Base-by-base conservation (phyloP, 371 early-diverging fungal genomes). In the Mortierella sp. region DNA sequence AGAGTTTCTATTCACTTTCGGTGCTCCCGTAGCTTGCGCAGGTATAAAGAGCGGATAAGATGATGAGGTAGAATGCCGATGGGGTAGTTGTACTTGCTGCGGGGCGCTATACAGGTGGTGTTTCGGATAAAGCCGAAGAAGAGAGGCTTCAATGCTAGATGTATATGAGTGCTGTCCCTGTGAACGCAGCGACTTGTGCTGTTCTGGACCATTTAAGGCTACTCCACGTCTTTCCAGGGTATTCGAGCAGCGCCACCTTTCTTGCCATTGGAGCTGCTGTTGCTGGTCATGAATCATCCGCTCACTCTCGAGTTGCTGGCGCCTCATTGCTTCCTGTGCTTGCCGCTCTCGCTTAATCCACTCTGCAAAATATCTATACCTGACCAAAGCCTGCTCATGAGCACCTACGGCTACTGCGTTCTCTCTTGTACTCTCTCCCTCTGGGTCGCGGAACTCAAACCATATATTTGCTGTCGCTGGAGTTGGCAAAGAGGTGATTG, bases 291-390 rank as follows among this genome's bases (percentile, higher is more conserved):
- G 68, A 26, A 61, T 65, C 43, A 23, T 57, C 61, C 72, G 32
- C 45, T 77, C 68, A 1, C 68, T 51, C 23, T 72, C 68, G 1
- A 66, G 45, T 58, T 70, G 69, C 23, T 12, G 29, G 8, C 58
- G 56, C n/a, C 74, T 66, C 6, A 55, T 47, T 6, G 60, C 59
- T 37, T 64, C 65, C 19, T 66, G 66, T 0, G 0, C 34, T 2
- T 34, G 59, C 22, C 61, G 57, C 43, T 72, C 77, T 37, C 56
- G 42, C 10, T 64, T 55, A 15, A 77, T 72, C 77, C 77, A 77
- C 1, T 32, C 47, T 2, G 60, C 56, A n/a, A 77, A 54, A 17
- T 47, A 54, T 9, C 12, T 51, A 22, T 51, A 55, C 56, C 40
- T 43, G 1, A 23, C 26, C 8, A 77, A 34, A 5, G 61, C 65